Conservation (phyloP, 305 asterid genomes). For the Rubia tinctorum region DNA sequence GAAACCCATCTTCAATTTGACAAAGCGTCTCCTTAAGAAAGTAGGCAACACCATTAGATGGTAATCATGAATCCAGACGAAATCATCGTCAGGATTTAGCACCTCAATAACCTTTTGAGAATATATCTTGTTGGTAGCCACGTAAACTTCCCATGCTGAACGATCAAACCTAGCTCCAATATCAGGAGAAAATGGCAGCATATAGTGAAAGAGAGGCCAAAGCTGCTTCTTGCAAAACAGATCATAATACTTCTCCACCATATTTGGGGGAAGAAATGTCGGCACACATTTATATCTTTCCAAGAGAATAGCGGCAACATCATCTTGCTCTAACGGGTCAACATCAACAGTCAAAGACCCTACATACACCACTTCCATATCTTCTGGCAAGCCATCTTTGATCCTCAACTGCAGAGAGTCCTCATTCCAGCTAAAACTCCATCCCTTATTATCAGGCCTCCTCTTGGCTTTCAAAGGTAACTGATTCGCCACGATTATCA, state of each 20-base stretch:
- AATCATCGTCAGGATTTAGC: conserved; percentile 90
- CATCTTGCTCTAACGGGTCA: conserved; percentile 97
- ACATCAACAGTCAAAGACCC: conserved; percentile 87
- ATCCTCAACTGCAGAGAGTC: conserved; percentile 72
- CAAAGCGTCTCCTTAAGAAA: conserved; percentile 80
- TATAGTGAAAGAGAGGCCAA: conserved; percentile 96
- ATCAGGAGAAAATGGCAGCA: conserved; percentile 86
- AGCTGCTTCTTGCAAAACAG: conserved; percentile 93
- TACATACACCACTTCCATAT: conserved; percentile 83
- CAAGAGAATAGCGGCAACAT: conserved; percentile 68
- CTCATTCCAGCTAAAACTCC: conserved; percentile 95
- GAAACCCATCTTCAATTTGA: conserved; percentile 76
- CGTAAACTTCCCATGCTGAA: conserved; percentile 94
- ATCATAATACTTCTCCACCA: conserved; percentile 69
- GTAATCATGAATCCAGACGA: conserved; percentile 95
- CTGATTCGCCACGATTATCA: conserved; percentile 81
- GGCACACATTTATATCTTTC: conserved; percentile 85
- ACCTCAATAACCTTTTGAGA: conserved; percentile 92
- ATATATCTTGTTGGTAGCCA: conserved; percentile 78
- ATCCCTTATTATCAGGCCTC: conserved; percentile 87
- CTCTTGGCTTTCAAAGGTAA: conserved; percentile 85
- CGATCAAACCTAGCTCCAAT: conserved; percentile 88
- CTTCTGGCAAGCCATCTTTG: conserved; percentile 93
- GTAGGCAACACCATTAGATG: conserved; percentile 97
- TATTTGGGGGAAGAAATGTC: conserved; percentile 72